These are phyloP conservation scores for Ogataea siamensis DNA, from an alignment of 805 yeast genomes.

Conservation along the genomic window DNA sequence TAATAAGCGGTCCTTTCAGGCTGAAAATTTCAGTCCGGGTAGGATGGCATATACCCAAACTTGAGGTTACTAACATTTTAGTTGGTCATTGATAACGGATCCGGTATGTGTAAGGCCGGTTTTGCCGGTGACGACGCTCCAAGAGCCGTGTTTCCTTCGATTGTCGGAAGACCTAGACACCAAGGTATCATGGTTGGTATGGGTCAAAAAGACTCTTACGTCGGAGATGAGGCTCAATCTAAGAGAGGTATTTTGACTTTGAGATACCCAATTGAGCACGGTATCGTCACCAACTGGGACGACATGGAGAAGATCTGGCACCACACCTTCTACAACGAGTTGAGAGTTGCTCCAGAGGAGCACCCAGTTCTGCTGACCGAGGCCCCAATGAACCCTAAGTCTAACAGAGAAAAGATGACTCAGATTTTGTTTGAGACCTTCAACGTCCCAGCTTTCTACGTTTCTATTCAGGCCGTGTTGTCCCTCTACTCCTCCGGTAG, in stretches of 20 bases:
- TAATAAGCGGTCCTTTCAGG: conserved; percentile 11
- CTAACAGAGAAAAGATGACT: conserved; percentile 99
- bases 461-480: conserved; percentile 96
- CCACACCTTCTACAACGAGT: conserved; percentile 99
- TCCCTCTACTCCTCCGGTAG: conserved; percentile 99
- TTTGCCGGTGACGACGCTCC: conserved; percentile 99
- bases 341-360: conserved; percentile 99
- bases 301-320: conserved; percentile 99
- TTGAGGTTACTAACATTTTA: conserved; percentile 24
- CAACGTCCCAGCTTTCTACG: conserved; percentile 99
- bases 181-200: conserved; percentile 99
- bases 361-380: conserved; percentile 99
- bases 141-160: conserved; percentile 99
- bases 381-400: conserved; percentile 99
- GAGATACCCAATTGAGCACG: conserved; percentile 99
- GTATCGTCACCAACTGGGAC: conserved; percentile 99
- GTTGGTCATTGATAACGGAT: conserved; percentile 97
- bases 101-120: conserved; percentile 99
- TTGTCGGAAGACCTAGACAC: conserved; percentile 99
- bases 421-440: conserved; percentile 99
- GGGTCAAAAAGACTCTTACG: conserved; percentile 99
- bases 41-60: conserved; percentile 1
- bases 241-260: conserved; percentile 99
- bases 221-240: conserved; percentile 99
- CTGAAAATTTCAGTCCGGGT: conserved; percentile 7